Percentiles rank a stretch among this genome's conserved stretches.
phyloP scores from a whole-genome alignment of 352 stramenopile species.

The Globisporangium barbulae region DNA sequence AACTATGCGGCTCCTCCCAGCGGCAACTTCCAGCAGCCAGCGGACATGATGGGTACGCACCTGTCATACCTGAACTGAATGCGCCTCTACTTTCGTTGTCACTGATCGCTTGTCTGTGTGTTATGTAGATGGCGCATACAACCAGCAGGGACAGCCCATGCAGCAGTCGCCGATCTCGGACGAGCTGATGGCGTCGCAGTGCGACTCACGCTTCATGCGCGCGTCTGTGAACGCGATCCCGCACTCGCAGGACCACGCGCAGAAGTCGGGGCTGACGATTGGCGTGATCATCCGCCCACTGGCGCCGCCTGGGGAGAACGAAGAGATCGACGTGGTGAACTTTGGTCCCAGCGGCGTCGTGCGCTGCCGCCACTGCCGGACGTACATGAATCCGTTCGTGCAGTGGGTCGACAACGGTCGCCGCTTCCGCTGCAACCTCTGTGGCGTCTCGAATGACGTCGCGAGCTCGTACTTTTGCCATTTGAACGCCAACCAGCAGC shows the following conservation, averaged over 20 bases:
- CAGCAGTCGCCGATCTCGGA: conserved; percentile 56
- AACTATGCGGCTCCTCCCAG: conserved; percentile 44
- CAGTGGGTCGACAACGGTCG: conserved; percentile 88
- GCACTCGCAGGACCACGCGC: conserved; percentile 79
- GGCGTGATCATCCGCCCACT: conserved; percentile 84
- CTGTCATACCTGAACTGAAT: not conserved
- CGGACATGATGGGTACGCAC: conserved; percentile 70
- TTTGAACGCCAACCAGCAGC: conserved; percentile 92
- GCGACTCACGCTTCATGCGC: conserved; percentile 81
- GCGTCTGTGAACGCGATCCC: conserved; percentile 70
- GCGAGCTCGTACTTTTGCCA: conserved; percentile 98
- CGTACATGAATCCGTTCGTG: conserved; percentile 90
- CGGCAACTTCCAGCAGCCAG: conserved; percentile 80
- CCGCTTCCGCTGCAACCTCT: conserved; percentile 88
- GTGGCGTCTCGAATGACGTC: conserved; percentile 87
- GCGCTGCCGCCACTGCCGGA: conserved; percentile 86
- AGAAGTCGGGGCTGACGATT: conserved; percentile 83
- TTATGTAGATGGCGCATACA: conserved; percentile 46
- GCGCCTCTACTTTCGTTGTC: not conserved
- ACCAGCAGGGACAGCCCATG: conserved; percentile 43
- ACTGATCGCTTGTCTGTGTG: conserved; percentile 4
- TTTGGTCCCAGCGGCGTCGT: conserved; percentile 82
- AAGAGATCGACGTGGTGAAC: conserved; percentile 84
- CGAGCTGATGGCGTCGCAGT: conserved; percentile 72
- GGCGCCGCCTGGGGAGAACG: conserved; percentile 56